Conservation (phyloP, 768 basidiomycete species). For the Lactarius quietus region DNA sequence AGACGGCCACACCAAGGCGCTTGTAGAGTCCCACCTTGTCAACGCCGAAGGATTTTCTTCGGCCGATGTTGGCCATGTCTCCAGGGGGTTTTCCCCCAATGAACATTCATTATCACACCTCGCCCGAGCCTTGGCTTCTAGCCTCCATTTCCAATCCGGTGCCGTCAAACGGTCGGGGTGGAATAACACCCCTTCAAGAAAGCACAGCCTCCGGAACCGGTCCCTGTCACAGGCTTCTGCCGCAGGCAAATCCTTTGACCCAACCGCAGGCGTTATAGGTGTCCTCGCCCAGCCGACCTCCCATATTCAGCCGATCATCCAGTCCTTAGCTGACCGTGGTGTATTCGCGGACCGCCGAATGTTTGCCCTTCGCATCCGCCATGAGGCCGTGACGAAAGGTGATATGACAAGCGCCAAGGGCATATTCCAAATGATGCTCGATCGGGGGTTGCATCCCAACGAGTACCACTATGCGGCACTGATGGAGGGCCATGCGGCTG, state of each 20-base stretch:
- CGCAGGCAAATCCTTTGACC: slow-evolving; percentile 40
- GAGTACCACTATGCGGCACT: slow-evolving; percentile 70
- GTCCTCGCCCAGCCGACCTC: slow-evolving; percentile 30
- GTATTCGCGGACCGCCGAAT: slow-evolving; percentile 56
- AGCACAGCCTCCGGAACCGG: neutral
- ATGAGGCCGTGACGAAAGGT: slow-evolving; percentile 51
- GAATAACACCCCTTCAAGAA: slow-evolving; percentile 38
- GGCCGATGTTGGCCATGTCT: slow-evolving; percentile 43
- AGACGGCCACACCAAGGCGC: slow-evolving; percentile 51
- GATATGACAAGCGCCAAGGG: slow-evolving; percentile 51
- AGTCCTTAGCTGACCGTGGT: slow-evolving; percentile 45
- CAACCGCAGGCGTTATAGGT: slow-evolving; percentile 46
- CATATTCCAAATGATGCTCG: slow-evolving; percentile 56
- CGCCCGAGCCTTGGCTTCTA: slow-evolving; percentile 49
- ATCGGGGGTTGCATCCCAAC: slow-evolving; percentile 67
- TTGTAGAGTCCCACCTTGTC: slow-evolving; percentile 52
- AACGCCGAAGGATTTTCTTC: slow-evolving; percentile 43
- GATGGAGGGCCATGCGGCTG: slow-evolving; percentile 65
- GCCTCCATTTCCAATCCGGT: slow-evolving; percentile 45
- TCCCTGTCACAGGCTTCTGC: slow-evolving; percentile 1
- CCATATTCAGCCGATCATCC: slow-evolving; percentile 41
- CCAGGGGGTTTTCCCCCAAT: slow-evolving; percentile 41
- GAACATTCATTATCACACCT: slow-evolving; percentile 55
- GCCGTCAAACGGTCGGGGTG: slow-evolving; percentile 21
- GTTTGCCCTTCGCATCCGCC: slow-evolving; percentile 58